Conservation (phyloP, 352 stramenopile genomes). For the Phytopythium aichiense region DNA sequence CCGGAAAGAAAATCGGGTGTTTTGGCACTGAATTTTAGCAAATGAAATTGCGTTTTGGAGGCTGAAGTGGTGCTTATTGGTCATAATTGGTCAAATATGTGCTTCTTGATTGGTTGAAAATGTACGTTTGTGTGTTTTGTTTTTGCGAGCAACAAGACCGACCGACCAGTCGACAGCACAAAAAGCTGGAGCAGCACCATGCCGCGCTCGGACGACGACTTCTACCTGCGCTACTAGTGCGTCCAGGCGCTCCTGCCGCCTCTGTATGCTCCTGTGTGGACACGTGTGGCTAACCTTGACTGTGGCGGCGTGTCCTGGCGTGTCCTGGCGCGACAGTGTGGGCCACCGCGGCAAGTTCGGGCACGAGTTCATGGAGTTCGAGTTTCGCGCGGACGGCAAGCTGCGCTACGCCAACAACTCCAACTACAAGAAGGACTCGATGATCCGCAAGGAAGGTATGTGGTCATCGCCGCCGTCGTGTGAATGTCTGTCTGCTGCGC, state of each 20-base stretch:
- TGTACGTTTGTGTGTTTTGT: not conserved
- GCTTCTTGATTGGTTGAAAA: slow-evolving; percentile 7
- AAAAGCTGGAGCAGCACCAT: slow-evolving; percentile 24
- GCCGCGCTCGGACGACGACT: slow-evolving; percentile 61
- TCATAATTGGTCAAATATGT: not conserved
- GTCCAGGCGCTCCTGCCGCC: slow-evolving; percentile 7
- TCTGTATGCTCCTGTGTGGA: not conserved
- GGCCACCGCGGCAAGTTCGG: slow-evolving; percentile 96
- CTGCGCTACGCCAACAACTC: slow-evolving; percentile 98
- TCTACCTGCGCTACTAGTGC: slow-evolving; percentile 89
- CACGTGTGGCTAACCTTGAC: not conserved
- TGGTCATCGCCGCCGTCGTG: not conserved
- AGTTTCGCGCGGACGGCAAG: slow-evolving; percentile 89
- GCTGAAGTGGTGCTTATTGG: not conserved
- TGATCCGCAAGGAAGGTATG: slow-evolving; percentile 96
- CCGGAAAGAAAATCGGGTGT: not conserved
- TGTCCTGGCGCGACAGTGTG: slow-evolving; percentile 47
- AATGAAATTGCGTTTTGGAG: not conserved
- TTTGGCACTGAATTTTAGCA: slow-evolving; percentile 1
- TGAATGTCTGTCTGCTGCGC: not conserved
- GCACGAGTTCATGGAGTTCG: slow-evolving; percentile 98
- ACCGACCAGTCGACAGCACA: not conserved
- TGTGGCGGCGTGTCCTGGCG: not conserved
- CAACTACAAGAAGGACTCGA: slow-evolving; percentile 97
- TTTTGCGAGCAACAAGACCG: not conserved